Evolutionary conservation across 768 basidiomycete genomes (phyloP).

Genomic region (Steccherinum ochraceum): DNA sequence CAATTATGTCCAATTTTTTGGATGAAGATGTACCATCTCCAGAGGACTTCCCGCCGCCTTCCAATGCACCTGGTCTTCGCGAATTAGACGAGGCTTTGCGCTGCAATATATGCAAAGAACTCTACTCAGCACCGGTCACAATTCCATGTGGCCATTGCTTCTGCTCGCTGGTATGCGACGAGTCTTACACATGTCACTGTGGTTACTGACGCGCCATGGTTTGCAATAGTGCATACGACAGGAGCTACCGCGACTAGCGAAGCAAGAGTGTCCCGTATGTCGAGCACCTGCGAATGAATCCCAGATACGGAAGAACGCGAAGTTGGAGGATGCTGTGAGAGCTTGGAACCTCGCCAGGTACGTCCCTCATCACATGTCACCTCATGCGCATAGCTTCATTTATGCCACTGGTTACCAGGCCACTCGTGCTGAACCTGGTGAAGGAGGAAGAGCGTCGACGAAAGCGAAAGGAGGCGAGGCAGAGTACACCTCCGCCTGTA

Average conservation of each 20-base stretch:
- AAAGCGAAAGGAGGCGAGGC: neutral
- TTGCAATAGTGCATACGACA: conserved; percentile 60
- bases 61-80: conserved; percentile 46
- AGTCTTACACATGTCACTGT: conserved; percentile 1
- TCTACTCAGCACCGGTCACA: conserved; percentile 67
- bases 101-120: conserved; percentile 73
- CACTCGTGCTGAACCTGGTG: neutral
- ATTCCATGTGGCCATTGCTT: conserved; percentile 78
- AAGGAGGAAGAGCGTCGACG: neutral
- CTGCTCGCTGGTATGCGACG: conserved; percentile 65
- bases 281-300: conserved; percentile 52
- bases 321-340: conserved; percentile 61
- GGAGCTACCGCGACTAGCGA: conserved; percentile 35
- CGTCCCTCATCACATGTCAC: neutral
- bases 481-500: neutral
- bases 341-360: conserved; percentile 73
- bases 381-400: neutral
- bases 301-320: conserved; percentile 60
- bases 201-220: neutral
- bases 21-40: conserved; percentile 46
- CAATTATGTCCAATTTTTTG: conserved; percentile 9
- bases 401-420: neutral
- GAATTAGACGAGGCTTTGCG: conserved; percentile 59
- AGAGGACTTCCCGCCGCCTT: conserved; percentile 55
- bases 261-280: conserved; percentile 71